Conservation (phyloP, 177 flowering plant genomes). For the Vitis hybrid region DNA sequence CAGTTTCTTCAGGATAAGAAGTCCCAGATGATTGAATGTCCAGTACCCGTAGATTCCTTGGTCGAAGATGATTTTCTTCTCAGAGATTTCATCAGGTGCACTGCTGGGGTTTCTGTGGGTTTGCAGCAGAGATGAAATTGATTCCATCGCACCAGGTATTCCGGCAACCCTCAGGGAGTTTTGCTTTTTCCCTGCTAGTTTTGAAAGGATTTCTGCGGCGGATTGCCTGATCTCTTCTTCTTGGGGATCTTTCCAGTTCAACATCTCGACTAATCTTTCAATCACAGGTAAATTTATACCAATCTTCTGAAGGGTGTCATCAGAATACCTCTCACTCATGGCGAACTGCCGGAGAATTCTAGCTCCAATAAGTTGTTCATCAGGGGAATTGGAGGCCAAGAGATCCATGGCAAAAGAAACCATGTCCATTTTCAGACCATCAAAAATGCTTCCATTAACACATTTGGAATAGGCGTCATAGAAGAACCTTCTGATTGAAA, state of each 20-base stretch:
- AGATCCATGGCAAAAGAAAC: slow-evolving; percentile 81
- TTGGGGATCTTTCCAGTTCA: slow-evolving; percentile 82
- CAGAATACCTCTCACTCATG: slow-evolving; percentile 39
- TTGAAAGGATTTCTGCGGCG: slow-evolving; percentile 73
- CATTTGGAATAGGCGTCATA: slow-evolving; percentile 87
- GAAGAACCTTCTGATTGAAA: slow-evolving; percentile 72
- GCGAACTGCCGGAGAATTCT: slow-evolving; percentile 56
- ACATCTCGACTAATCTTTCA: slow-evolving; percentile 85
- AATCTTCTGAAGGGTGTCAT: slow-evolving; percentile 79
- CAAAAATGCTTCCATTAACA: slow-evolving; percentile 86
- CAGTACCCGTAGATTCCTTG: slow-evolving; percentile 56
- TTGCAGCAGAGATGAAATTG: slow-evolving; percentile 80
- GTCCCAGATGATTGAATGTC: slow-evolving; percentile 78
- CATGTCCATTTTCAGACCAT: slow-evolving; percentile 92
- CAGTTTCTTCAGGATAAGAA: slow-evolving; percentile 77
- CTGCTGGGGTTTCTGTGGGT: slow-evolving; percentile 29
- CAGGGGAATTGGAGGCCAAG: slow-evolving; percentile 60
- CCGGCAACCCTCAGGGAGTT: slow-evolving; percentile 85
- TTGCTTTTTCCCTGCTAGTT: slow-evolving; percentile 79
- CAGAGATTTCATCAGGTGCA: slow-evolving; percentile 58
- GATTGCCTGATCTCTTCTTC: slow-evolving; percentile 78
- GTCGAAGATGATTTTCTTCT: slow-evolving; percentile 44
- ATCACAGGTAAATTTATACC: slow-evolving; percentile 61
- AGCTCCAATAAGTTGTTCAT: slow-evolving; percentile 86
- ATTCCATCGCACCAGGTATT: slow-evolving; percentile 91